phyloP scores from a whole-genome alignment of 805 yeast genomes.

The Kodamaea lidongshanica region DNA sequence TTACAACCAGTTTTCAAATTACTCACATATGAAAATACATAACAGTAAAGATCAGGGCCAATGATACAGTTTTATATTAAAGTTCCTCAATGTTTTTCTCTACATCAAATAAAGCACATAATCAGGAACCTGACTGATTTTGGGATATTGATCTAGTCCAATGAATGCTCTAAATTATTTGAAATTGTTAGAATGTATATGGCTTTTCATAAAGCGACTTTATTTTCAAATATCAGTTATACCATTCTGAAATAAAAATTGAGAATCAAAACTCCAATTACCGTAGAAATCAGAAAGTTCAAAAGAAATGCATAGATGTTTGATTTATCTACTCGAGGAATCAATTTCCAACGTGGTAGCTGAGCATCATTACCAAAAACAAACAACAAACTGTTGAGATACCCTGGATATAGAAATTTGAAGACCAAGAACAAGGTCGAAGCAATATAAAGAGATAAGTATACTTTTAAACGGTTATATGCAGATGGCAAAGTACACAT shows the following conservation, averaged over 20 bases:
- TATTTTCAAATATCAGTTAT: not conserved
- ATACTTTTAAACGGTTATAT: slow-evolving; percentile 22
- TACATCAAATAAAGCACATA: too few species aligned
- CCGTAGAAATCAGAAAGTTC: slow-evolving; percentile 2
- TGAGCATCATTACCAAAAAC: slow-evolving; percentile 1
- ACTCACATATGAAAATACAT: too few species aligned
- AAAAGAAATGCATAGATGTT: slow-evolving; percentile 3
- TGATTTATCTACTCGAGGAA: not conserved
- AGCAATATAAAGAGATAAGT: slow-evolving; percentile 7
- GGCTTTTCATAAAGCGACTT: not conserved
- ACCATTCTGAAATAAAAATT: slow-evolving; percentile 7
- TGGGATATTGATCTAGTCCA: too few species aligned
- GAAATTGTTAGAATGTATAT: slow-evolving; percentile 1
- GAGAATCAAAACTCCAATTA: slow-evolving; percentile 4
- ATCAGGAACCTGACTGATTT: too few species aligned
- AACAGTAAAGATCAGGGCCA: too few species aligned
- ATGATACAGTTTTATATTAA: too few species aligned
- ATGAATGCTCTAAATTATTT: too few species aligned
- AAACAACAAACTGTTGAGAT: slow-evolving; percentile 1
- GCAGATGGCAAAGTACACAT: slow-evolving; percentile 58
- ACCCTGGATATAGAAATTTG: slow-evolving; percentile 7
- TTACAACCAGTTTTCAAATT: too few species aligned
- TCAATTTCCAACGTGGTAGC: slow-evolving; percentile 2
- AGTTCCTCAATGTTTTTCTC: too few species aligned
- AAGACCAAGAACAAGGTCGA: slow-evolving; percentile 12